These are phyloP conservation scores for Alliaria petiolata DNA, from an alignment of 345 rosid species.

Conservation along the genomic window DNA sequence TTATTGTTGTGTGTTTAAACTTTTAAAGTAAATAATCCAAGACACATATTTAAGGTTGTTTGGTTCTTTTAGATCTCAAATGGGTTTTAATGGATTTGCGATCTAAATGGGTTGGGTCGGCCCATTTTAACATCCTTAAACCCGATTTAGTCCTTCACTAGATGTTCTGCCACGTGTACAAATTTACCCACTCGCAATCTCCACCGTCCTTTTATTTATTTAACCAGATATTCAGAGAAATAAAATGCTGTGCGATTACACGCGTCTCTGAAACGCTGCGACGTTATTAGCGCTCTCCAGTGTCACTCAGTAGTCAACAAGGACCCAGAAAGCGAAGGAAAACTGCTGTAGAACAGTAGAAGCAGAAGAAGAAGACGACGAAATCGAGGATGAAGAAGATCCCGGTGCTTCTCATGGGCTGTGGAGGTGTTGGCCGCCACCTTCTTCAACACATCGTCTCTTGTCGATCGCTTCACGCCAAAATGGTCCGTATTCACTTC, in stretches of 20 bases:
- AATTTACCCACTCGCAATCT: slow-evolving; percentile 35
- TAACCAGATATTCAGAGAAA: slow-evolving; percentile 40
- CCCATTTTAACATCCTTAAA: too few species aligned
- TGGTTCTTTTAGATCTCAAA: too few species aligned
- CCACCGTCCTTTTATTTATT: slow-evolving; percentile 53
- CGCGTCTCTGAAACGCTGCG: neutral
- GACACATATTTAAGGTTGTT: too few species aligned
- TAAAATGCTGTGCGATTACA: neutral
- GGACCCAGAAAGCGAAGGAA: neutral
- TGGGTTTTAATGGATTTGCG: too few species aligned
- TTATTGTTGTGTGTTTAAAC: too few species aligned
- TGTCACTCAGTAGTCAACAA: neutral
- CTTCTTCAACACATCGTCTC: slow-evolving; percentile 80
- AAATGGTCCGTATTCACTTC: slow-evolving; percentile 38
- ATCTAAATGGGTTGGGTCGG: too few species aligned
- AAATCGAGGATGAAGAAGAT: slow-evolving; percentile 52
- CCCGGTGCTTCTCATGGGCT: slow-evolving; percentile 66
- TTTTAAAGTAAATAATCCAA: too few species aligned
- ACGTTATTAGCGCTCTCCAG: neutral
- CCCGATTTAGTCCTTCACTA: too few species aligned
- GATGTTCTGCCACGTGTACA: slow-evolving; percentile 38
- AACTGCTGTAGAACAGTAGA: neutral
- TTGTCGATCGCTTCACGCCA: slow-evolving; percentile 78
- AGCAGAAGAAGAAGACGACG: neutral
- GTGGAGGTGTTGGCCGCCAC: slow-evolving; percentile 92